phyloP scores from a whole-genome alignment of 257 asterid genomes.

The Solanum tarijense region DNA sequence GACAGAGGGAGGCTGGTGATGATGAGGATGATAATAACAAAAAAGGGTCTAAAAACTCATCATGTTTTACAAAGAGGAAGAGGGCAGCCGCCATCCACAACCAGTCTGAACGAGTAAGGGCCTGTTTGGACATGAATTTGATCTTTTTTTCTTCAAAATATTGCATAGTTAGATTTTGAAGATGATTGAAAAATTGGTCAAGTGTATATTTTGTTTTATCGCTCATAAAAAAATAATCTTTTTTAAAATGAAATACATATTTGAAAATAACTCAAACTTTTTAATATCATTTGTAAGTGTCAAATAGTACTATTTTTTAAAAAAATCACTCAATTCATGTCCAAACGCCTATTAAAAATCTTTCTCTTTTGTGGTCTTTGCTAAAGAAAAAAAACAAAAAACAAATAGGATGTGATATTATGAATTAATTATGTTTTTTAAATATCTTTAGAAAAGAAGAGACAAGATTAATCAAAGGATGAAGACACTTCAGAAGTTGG shows the following conservation, averaged over 20 bases:
- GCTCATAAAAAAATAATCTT: not conserved
- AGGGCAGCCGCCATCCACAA: slow-evolving; percentile 83
- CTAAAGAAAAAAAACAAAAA: not conserved
- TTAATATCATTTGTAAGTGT: not conserved
- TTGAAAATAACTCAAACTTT: not conserved
- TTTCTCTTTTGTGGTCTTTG: not conserved
- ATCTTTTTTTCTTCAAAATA: not conserved
- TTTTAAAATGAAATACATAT: not conserved
- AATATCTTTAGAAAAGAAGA: slow-evolving; percentile 56
- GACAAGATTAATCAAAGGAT: slow-evolving; percentile 88
- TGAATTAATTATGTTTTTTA: not conserved
- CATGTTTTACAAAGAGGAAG: slow-evolving; percentile 50
- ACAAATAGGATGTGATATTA: not conserved
- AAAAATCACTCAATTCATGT: not conserved
- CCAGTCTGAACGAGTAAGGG: slow-evolving; percentile 74
- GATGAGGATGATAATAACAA: slow-evolving; percentile 17
- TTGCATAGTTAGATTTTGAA: not conserved
- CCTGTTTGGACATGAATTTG: not conserved
- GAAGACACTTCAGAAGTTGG: slow-evolving; percentile 89
- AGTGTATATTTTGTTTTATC: not conserved
- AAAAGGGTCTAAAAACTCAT: slow-evolving; percentile 36
- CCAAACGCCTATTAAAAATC: not conserved
- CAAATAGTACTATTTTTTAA: not conserved
- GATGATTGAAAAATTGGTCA: not conserved
- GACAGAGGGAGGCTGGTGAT: slow-evolving; percentile 30